Base-by-base conservation (phyloP, 2,329 filamentous ascomycete genomes). In the Curvularia sp. region DNA sequence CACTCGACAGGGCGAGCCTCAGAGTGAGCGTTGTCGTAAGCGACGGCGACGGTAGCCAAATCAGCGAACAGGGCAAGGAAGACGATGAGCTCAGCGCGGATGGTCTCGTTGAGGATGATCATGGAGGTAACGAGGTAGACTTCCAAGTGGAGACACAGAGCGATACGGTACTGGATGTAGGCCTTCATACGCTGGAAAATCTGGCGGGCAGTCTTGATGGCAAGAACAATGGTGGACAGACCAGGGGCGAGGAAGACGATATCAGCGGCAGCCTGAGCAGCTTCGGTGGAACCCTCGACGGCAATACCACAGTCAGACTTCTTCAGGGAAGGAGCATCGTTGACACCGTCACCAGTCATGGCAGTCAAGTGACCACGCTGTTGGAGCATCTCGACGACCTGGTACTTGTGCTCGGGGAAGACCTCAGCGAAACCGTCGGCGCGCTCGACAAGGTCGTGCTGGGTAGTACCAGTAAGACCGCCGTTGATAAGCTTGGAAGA, bases 141-240 rank as follows among this genome's bases (percentile, higher is more conserved):
- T 78, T 90, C 88, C 70, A 91, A 82, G 76, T 91, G 88, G 62
- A 91, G 80, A 78, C 88, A 90, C 60, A 91, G 85, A 49, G 88
- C 88, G 73, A 91, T 91, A 83, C 88, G 88, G 81, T 91, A 90
- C 79, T 90, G 87, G 60, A 91, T 89, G 77, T 90, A 91, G 28
- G 88, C 85, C 83, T 90, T 90, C 88, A 90, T 90, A 72, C 88
- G 87, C 82, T 90, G 88, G 85, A 90, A 90, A 72, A 90, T 90
- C 80, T 90, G 86, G 69, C 88, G 87, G 62, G 88, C 85, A 67
- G 86, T 88, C 85, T 90, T 90, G 81, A 91, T 90, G 63, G 88
- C 88, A 69, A 88, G 82, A 70, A 90, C 87, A 60, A 90, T 90
- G 61, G 88, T 90, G 77, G 83, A 86, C 38, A 91, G 84, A 82